Evolutionary conservation across 345 rosid species (phyloP).

Genomic region (Arabidopsis suecica): DNA sequence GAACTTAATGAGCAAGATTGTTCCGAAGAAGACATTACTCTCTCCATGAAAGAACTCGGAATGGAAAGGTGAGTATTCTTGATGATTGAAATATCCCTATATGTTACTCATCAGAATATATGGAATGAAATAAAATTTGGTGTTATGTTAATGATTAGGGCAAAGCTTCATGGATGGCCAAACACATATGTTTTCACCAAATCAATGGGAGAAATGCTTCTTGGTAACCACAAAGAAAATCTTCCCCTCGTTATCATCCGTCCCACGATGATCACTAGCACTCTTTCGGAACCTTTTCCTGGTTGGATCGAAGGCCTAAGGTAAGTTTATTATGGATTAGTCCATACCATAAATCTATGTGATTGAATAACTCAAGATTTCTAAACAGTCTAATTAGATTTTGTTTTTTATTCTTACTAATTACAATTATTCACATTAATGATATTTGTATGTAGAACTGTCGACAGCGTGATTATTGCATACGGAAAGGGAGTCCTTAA

Average conservation of each 20-base stretch:
- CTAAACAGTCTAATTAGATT: neutral
- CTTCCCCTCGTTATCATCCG: constrained; percentile 66
- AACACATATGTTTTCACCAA: constrained; percentile 82
- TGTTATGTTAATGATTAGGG: constrained; percentile 46
- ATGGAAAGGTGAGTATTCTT: constrained; percentile 48
- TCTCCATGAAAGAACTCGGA: constrained; percentile 60
- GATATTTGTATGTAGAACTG: constrained; percentile 50
- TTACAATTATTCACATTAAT: neutral
- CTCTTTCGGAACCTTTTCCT: constrained; percentile 70
- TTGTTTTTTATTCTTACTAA: neutral
- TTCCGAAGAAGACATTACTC: constrained; percentile 39
- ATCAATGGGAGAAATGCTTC: constrained; percentile 87
- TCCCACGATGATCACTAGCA: constrained; percentile 72
- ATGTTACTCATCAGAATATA: neutral
- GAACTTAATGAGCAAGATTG: constrained; percentile 44
- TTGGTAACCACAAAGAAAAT: constrained; percentile 53
- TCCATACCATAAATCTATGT: too few relatives aligned
- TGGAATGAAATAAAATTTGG: neutral
- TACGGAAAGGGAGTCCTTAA: constrained; percentile 58
- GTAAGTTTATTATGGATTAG: constrained; percentile 34
- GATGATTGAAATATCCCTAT: neutral
- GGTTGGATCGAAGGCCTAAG: constrained; percentile 89
- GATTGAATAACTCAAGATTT: neutral
- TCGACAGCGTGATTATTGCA: constrained; percentile 55
- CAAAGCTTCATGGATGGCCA: constrained; percentile 78